These are phyloP conservation scores for Metroxylon sagu DNA, from an alignment of 176 grass and related monocot species.

Conservation along the genomic window DNA sequence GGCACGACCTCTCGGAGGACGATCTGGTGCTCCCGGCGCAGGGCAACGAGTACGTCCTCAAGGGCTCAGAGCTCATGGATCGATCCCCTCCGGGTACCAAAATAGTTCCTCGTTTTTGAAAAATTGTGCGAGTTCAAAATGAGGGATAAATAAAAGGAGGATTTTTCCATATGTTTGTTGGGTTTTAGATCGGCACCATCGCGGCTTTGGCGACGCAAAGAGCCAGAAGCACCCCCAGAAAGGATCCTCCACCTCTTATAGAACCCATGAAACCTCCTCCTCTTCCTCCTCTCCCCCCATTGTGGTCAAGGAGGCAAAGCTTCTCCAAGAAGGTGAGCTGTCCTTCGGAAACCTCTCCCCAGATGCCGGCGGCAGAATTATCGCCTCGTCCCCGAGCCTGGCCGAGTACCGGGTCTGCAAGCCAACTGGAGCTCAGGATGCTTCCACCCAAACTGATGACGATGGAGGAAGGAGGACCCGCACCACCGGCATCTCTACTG, in stretches of 20 bases:
- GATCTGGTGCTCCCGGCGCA: slow-evolving; percentile 19
- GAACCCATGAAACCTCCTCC: slow-evolving; percentile 18
- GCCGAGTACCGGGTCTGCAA: slow-evolving; percentile 56
- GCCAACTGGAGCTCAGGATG: slow-evolving; percentile 53
- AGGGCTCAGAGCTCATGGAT: slow-evolving; percentile 25
- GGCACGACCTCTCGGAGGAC: slow-evolving; percentile 27
- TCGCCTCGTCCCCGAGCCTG: slow-evolving; percentile 29
- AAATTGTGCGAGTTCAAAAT: no score
- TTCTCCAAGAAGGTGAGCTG: slow-evolving; percentile 7
- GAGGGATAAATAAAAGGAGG: no score
- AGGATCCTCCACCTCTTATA: slow-evolving; percentile 9
- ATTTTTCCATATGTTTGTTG: background rate
- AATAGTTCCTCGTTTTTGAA: background rate
- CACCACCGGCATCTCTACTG: slow-evolving; percentile 12
- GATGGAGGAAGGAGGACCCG: slow-evolving; percentile 19
- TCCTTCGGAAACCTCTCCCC: slow-evolving; percentile 6
- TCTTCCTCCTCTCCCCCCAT: slow-evolving; percentile 15
- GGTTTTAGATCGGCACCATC: slow-evolving; percentile 17
- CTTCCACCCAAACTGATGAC: slow-evolving; percentile 76
- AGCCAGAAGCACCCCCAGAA: slow-evolving; percentile 12
- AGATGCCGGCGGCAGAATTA: slow-evolving; percentile 1
- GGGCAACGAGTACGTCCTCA: slow-evolving; percentile 26
- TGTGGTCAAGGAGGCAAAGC: slow-evolving; percentile 20
- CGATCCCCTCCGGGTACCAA: slow-evolving; percentile 18
- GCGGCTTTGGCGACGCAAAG: slow-evolving; percentile 12